A percentile compares a stretch with the other conserved stretches of the same genome.
Conservation (phyloP, 257 asterid species). For the Phtheirospermum japonicum region DNA sequence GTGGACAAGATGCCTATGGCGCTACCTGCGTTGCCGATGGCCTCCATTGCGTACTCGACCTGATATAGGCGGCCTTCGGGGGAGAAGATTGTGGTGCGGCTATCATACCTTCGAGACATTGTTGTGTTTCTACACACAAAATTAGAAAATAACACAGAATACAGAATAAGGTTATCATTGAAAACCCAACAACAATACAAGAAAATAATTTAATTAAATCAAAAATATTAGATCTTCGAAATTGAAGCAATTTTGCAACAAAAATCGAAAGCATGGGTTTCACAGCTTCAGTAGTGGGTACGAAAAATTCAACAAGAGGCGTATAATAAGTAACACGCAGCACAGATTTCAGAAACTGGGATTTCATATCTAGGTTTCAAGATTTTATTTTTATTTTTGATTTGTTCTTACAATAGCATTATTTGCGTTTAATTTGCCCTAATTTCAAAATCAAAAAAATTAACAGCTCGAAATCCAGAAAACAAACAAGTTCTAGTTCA, state of each 20-base stretch:
- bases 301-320: conserved; percentile 4
- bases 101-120: conserved; percentile 92
- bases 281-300: no score
- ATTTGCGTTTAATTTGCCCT: conserved; percentile 28
- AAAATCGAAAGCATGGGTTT: neutral
- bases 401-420: neutral
- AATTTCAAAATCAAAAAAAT: conserved; percentile 20
- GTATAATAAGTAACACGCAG: neutral
- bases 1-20: conserved; percentile 80
- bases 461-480: neutral
- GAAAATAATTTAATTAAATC: neutral
- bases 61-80: conserved; percentile 95
- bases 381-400: neutral
- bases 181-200: neutral
- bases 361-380: neutral
- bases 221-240: neutral
- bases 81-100: conserved; percentile 94
- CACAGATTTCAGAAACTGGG: neutral
- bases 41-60: conserved; percentile 97
- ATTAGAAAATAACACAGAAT: no score
- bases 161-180: no score
- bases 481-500: neutral
- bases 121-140: no score
- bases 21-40: conserved; percentile 94
- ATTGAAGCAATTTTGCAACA: conserved; percentile 2